A percentile compares a stretch with the other conserved stretches of the same genome.
phyloP scores from a whole-genome alignment of 2,329 filamentous ascomycete species.

The Fusarium tuaranense region DNA sequence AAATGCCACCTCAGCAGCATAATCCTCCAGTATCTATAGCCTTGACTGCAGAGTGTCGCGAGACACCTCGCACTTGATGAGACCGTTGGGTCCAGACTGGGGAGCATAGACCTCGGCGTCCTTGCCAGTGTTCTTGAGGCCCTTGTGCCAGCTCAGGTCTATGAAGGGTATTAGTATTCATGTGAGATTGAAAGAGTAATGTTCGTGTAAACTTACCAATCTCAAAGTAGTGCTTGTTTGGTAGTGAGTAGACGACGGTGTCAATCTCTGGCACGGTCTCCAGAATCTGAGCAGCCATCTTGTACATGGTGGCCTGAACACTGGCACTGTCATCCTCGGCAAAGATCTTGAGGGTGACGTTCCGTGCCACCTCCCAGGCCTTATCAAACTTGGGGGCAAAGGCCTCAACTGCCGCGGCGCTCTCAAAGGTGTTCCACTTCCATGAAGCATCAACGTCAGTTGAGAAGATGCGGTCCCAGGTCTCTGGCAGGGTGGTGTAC shows the following conservation, averaged over 20 bases:
- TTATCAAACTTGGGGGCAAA: constrained; percentile 77
- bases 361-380: constrained; percentile 81
- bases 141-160: constrained; percentile 98
- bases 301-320: constrained; percentile 98
- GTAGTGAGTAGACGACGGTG: constrained; percentile 83
- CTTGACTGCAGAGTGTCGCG: constrained; percentile 55
- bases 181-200: background rate
- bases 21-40: constrained; percentile 17
- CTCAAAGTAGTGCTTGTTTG: constrained; percentile 99
- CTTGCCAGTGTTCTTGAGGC: constrained; percentile 91
- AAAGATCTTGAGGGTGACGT: constrained; percentile 91
- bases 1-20: constrained; percentile 13
- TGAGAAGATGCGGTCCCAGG: constrained; percentile 94
- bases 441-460: constrained; percentile 91
- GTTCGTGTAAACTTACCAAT: constrained; percentile 71
- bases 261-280: constrained; percentile 78
- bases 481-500: constrained; percentile 90
- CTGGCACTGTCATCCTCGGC: constrained; percentile 91
- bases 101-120: constrained; percentile 96
- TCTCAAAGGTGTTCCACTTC: constrained; percentile 82
- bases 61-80: constrained; percentile 93
- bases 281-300: constrained; percentile 93
- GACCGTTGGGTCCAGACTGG: constrained; percentile 91
- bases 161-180: constrained; percentile 34
- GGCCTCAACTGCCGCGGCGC: constrained; percentile 74